phyloP scores from a whole-genome alignment of 2,329 filamentous ascomycete species.

The Exophiala oligosperma region DNA sequence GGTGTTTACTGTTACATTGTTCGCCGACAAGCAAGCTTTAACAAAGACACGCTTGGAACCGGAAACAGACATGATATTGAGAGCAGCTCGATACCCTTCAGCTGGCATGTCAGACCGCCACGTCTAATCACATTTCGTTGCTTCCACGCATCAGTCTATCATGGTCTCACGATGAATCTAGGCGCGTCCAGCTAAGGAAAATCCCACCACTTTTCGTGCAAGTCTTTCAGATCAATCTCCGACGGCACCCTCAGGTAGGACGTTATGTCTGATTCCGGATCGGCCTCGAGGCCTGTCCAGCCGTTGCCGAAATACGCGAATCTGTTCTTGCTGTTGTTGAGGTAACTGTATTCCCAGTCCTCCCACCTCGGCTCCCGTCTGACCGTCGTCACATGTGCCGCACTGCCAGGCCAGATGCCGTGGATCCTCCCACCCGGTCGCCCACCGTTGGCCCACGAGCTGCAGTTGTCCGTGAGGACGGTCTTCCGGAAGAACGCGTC shows the following conservation, averaged over 20 bases:
- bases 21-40: no score
- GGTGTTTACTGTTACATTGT: no score
- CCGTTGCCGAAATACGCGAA: slow-evolving; percentile 25
- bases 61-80: no score
- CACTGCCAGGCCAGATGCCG: slow-evolving; percentile 26
- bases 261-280: slow-evolving; percentile 20
- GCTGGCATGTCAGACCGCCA: no score
- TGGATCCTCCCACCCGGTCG: slow-evolving; percentile 19
- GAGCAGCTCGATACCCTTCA: no score
- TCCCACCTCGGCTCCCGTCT: slow-evolving; percentile 25
- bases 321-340: slow-evolving; percentile 14
- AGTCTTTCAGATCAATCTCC: slow-evolving; percentile 16
- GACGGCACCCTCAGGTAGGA: slow-evolving; percentile 15
- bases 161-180: no score
- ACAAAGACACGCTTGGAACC: no score
- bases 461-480: slow-evolving; percentile 37
- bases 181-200: neutral
- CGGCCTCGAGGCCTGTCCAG: slow-evolving; percentile 21
- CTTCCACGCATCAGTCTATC: neutral
- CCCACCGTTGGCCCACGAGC: slow-evolving; percentile 25
- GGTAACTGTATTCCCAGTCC: slow-evolving; percentile 25
- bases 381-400: slow-evolving; percentile 22
- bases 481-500: slow-evolving; percentile 58
- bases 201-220: slow-evolving; percentile 27
- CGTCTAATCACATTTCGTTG: no score